Conservation (phyloP, 805 yeast species). For the Candida sithepensis region DNA sequence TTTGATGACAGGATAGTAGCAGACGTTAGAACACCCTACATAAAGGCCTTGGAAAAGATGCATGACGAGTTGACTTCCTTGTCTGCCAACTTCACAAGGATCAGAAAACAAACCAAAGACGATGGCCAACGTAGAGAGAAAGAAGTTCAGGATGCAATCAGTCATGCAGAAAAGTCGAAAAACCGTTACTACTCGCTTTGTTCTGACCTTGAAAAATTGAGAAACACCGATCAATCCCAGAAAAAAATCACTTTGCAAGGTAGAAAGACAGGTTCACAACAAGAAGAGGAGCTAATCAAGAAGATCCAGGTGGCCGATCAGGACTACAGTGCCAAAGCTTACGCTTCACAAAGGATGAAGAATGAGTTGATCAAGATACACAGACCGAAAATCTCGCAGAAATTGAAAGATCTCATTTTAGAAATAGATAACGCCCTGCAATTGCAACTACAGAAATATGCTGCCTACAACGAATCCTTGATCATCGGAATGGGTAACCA, state of each 20-base stretch:
- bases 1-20: conserved; percentile 70
- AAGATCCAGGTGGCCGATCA: conserved; percentile 83
- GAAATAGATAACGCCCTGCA: conserved; percentile 90
- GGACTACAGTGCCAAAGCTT: conserved; percentile 79
- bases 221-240: conserved; percentile 74
- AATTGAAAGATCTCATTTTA: conserved; percentile 70
- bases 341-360: conserved; percentile 66
- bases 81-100: conserved; percentile 62
- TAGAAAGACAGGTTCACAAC: conserved; percentile 75
- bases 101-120: conserved; percentile 77
- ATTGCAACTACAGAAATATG: conserved; percentile 82
- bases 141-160: conserved; percentile 78
- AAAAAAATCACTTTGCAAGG: conserved; percentile 79
- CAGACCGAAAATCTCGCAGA: conserved; percentile 73
- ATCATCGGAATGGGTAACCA: conserved; percentile 82
- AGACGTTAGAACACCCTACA: conserved; percentile 70
- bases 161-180: conserved; percentile 85
- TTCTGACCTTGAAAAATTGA: conserved; percentile 79
- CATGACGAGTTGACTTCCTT: conserved; percentile 77
- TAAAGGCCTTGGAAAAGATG: conserved; percentile 78
- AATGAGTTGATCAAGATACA: conserved; percentile 66
- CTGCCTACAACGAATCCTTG: conserved; percentile 82
- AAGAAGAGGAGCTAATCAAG: conserved; percentile 80
- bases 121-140: conserved; percentile 79
- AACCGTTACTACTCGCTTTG: conserved; percentile 72